Base-by-base conservation (phyloP, 2,329 filamentous ascomycete species). In the Colletotrichum eleusines region DNA sequence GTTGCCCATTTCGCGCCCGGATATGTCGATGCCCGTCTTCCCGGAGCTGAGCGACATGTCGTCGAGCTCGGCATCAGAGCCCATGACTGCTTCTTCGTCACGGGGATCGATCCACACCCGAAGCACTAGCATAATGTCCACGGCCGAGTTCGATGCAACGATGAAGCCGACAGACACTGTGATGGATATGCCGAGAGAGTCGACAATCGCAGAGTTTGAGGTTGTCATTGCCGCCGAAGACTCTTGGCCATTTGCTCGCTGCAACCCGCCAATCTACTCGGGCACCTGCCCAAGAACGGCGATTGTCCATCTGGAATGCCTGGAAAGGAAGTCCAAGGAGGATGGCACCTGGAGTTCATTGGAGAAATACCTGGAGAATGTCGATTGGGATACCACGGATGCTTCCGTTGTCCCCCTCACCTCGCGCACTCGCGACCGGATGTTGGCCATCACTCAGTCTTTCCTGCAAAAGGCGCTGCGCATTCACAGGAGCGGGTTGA, bases 391-490 rank as follows among this genome's bases (percentile, higher is more conserved):
- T 58, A 75, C 78, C 2, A 67, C 77, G 23, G 80, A 82, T 72
- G 78, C 82, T 4, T 81, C 81, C 3, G 84, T 87, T 2, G 80
- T 85, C 6, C 82, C 85, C 4, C 79, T 87, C 61, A 82, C 78
- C 3, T 75, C 81, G 4, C 78, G 85, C 54, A 90, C 90, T 2
- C 85, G 91, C 40, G 91, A 93, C 77, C 90, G 89, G 77, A 87
- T 93, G 75, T 85, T 92, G n/a, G 90, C 90, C 59, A 92, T 92
- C 72, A 92, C 90, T 0, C 91, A 92, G 77, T 88, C 85, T 51
- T 92, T 92, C 77, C 81, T 93, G 11, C 89, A 92, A 79, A 92
- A 91, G 75, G 91, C 91, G 1, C 84, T 92, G 3, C 89, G 92
- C 18, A 91, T 91, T 53, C 90, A 92, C 77, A 86, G 87, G 57